Percentiles rank a stretch among this genome's conserved stretches.
Evolutionary conservation across 805 yeast species (phyloP).

Genomic region (Spathaspora passalidarum): DNA sequence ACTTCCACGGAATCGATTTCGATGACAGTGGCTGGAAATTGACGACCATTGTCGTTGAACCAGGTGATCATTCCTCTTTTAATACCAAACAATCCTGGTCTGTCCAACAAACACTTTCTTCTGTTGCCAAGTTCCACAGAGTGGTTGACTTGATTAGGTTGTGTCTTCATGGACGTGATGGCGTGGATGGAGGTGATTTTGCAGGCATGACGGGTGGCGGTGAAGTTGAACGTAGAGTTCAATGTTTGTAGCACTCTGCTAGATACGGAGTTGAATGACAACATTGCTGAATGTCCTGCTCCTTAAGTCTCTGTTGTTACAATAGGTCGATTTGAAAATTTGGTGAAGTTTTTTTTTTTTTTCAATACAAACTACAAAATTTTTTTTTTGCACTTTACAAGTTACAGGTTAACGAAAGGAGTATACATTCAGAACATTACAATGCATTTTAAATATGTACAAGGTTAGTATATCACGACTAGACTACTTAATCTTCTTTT

Average conservation of each 20-base stretch:
- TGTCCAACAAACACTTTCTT: constrained; percentile 66
- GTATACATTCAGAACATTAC: neutral
- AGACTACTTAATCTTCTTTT: constrained; percentile 81
- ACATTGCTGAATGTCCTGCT: neutral
- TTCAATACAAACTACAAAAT: neutral
- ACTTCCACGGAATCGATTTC: constrained; percentile 91
- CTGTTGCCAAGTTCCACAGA: constrained; percentile 66
- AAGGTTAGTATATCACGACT: neutral
- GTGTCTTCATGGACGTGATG: constrained; percentile 45
- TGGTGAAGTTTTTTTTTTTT: constrained; percentile 2
- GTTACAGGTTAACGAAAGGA: neutral
- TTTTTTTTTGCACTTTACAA: neutral
- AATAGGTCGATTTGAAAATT: neutral
- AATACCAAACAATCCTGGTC: constrained; percentile 83
- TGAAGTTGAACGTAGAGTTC: neutral
- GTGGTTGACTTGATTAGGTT: constrained; percentile 55
- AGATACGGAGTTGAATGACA: constrained; percentile 1
- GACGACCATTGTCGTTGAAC: constrained; percentile 68
- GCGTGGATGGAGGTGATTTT: constrained; percentile 48
- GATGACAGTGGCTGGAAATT: constrained; percentile 80
- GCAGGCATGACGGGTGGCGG: constrained; percentile 23
- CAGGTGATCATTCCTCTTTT: constrained; percentile 90
- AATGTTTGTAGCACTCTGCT: neutral
- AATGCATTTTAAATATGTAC: neutral
- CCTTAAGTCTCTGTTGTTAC: neutral